A percentile compares a stretch with the other conserved stretches of the same genome.
phyloP scores from a whole-genome alignment of 106 monocot species.

The Dioscorea dumetorum region DNA sequence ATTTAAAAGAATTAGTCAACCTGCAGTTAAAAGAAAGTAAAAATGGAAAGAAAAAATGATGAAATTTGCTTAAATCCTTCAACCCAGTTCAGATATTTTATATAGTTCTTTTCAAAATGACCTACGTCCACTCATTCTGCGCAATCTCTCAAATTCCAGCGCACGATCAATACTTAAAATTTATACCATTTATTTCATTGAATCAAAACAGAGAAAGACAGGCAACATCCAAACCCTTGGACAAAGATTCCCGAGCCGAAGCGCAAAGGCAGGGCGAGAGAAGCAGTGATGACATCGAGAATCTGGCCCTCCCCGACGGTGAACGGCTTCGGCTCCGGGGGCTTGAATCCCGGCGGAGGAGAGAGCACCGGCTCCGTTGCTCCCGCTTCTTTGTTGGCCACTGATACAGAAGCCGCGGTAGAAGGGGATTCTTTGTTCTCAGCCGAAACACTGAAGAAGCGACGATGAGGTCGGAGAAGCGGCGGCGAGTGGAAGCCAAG shows the following conservation, averaged over 20 bases:
- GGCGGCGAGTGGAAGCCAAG: slow-evolving; percentile 3
- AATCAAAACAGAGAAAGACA: not conserved
- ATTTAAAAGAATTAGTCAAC: too few species aligned
- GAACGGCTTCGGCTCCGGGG: slow-evolving; percentile 71
- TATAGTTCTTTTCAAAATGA: too few species aligned
- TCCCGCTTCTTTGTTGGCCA: not conserved
- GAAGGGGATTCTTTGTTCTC: slow-evolving; percentile 18
- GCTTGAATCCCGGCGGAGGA: slow-evolving; percentile 61
- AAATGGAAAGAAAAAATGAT: too few species aligned
- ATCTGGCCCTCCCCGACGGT: slow-evolving; percentile 46
- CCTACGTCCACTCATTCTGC: too few species aligned
- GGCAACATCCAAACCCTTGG: slow-evolving; percentile 36
- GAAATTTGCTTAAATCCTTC: too few species aligned
- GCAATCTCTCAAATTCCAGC: too few species aligned
- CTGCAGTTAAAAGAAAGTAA: too few species aligned
- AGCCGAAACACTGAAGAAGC: slow-evolving; percentile 23
- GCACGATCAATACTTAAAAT: too few species aligned
- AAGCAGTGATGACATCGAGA: slow-evolving; percentile 47
- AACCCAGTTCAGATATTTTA: too few species aligned
- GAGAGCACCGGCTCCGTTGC: slow-evolving; percentile 6
- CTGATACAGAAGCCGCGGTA: not conserved
- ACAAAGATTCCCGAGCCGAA: slow-evolving; percentile 59
- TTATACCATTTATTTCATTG: not conserved
- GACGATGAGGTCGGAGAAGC: not conserved
- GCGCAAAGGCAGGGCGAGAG: slow-evolving; percentile 62